A percentile compares a stretch with the other conserved stretches of the same genome.
Conservation (phyloP, 768 basidiomycete genomes). For the Xerocomellus amylosporus region DNA sequence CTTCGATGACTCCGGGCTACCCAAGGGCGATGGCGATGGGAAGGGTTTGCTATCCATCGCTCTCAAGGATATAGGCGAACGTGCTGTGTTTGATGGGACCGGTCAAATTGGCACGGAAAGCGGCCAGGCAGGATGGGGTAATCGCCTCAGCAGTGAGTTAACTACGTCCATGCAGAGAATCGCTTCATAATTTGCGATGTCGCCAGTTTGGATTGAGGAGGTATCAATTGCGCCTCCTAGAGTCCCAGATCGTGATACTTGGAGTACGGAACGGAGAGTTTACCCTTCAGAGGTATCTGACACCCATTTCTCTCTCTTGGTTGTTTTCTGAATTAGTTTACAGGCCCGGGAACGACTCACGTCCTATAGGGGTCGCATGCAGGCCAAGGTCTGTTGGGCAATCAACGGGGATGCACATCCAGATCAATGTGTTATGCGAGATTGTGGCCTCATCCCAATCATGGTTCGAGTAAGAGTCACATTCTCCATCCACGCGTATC, state of each 20-base stretch:
- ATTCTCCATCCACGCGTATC: not conserved
- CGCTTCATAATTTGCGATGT: constrained; percentile 5
- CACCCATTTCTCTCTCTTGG: not conserved
- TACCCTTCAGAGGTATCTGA: constrained; percentile 82
- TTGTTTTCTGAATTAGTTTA: constrained; percentile 8
- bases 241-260: constrained; percentile 79
- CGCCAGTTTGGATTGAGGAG: constrained; percentile 87
- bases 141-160: constrained; percentile 77
- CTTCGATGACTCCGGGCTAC: constrained; percentile 88
- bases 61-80: constrained; percentile 81
- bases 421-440: constrained; percentile 65
- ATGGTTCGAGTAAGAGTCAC: constrained; percentile 84
- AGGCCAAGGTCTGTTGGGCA: constrained; percentile 80
- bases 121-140: constrained; percentile 65
- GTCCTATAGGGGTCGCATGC: constrained; percentile 91
- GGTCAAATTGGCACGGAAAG: constrained; percentile 51
- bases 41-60: constrained; percentile 76
- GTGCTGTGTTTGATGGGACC: constrained; percentile 88
- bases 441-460: constrained; percentile 91
- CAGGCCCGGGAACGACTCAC: constrained; percentile 92
- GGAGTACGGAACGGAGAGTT: constrained; percentile 68
- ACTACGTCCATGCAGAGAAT: constrained; percentile 3
- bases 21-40: constrained; percentile 70
- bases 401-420: constrained; percentile 63
- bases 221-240: constrained; percentile 82